These are phyloP conservation scores for Hawksworthiomyces lignivorus DNA, from an alignment of 2,329 filamentous ascomycete genomes.

Conservation along the genomic window DNA sequence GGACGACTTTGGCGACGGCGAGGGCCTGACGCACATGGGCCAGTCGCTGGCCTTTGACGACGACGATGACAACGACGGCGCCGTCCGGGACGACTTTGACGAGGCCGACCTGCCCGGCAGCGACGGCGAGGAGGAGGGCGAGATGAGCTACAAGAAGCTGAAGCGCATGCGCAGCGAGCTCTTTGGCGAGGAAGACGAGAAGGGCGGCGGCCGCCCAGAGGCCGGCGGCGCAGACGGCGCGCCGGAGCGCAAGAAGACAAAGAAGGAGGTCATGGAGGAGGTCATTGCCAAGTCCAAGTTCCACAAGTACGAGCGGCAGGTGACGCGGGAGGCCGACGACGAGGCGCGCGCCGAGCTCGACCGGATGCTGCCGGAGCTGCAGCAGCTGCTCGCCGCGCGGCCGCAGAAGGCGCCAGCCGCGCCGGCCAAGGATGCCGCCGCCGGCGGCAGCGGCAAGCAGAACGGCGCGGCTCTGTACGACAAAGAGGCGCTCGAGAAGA, in stretches of 20 bases:
- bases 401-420: slow-evolving; percentile 8
- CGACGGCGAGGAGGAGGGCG: slow-evolving; percentile 49
- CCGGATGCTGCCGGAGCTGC: slow-evolving; percentile 70
- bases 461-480: slow-evolving; percentile 26
- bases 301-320: slow-evolving; percentile 90
- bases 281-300: slow-evolving; percentile 95
- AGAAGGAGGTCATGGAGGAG: slow-evolving; percentile 96
- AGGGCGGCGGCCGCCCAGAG: slow-evolving; percentile 15
- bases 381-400: slow-evolving; percentile 56
- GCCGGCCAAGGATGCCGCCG: too few species aligned
- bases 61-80: neutral
- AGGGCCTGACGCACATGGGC: slow-evolving; percentile 46
- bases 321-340: slow-evolving; percentile 86
- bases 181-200: slow-evolving; percentile 32
- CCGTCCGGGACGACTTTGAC: slow-evolving; percentile 58
- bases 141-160: slow-evolving; percentile 44
- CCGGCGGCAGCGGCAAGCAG: slow-evolving; percentile 16
- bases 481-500: slow-evolving; percentile 65
- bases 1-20: slow-evolving; percentile 62
- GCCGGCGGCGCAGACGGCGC: slow-evolving; percentile 45
- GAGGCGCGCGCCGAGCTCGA: slow-evolving; percentile 79
- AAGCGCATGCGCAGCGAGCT: slow-evolving; percentile 47
- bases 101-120: slow-evolving; percentile 51
- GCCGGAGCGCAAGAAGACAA: slow-evolving; percentile 84
- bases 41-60: slow-evolving; percentile 14